These are phyloP conservation scores for Stagonosporopsis tanaceti DNA, from an alignment of 2,329 filamentous ascomycete species.

Conservation along the genomic window DNA sequence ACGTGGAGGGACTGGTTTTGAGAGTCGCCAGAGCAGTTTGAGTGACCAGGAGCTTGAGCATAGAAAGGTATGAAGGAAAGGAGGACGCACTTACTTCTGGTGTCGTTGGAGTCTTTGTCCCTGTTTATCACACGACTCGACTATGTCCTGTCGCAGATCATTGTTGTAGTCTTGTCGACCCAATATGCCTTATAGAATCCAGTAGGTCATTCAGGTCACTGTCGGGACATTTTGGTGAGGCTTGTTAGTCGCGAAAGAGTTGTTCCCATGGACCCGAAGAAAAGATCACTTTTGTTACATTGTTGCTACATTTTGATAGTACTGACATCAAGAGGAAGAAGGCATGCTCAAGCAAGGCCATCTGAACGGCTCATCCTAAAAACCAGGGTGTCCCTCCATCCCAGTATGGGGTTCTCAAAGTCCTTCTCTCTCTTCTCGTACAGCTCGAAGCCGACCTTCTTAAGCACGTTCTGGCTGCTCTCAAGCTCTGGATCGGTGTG, in stretches of 20 bases:
- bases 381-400: conserved; percentile 47
- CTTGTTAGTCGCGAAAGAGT: background rate
- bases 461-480: conserved; percentile 64
- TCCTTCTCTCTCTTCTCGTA: conserved; percentile 54
- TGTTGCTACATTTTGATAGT: background rate
- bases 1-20: too few species aligned
- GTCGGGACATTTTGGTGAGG: background rate
- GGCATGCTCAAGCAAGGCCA: background rate
- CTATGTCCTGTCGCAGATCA: too few species aligned
- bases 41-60: too few species aligned
- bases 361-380: conserved; percentile 38
- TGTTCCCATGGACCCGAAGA: background rate
- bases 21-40: too few species aligned
- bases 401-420: conserved; percentile 48
- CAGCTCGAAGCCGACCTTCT: conserved; percentile 63
- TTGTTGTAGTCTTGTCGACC: too few species aligned
- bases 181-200: too few species aligned
- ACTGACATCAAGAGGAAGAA: background rate
- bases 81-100: too few species aligned
- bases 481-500: conserved; percentile 60
- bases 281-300: background rate
- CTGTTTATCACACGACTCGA: too few species aligned
- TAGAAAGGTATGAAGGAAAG: too few species aligned
- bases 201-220: too few species aligned
- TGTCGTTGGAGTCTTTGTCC: too few species aligned